phyloP scores from a whole-genome alignment of 352 stramenopile genomes.

The Phytophthora cryptogea region DNA sequence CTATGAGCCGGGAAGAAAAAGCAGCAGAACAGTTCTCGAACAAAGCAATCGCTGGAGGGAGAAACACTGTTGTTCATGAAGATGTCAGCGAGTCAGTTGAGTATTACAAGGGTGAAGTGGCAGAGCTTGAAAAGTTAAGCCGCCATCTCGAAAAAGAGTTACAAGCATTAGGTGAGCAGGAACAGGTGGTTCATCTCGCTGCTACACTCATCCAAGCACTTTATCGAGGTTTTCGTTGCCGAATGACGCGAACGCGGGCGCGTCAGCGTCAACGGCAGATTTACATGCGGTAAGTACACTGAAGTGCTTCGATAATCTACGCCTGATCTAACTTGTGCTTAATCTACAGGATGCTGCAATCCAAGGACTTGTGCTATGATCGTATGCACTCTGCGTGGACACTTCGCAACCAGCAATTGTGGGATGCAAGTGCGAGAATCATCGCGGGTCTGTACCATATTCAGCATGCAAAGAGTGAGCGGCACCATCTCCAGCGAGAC shows the following conservation, averaged over 20 bases:
- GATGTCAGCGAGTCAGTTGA: slow-evolving; percentile 37
- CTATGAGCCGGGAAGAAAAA: slow-evolving; percentile 20
- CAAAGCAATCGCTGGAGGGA: slow-evolving; percentile 31
- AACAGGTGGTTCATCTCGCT: slow-evolving; percentile 34
- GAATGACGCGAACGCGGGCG: slow-evolving; percentile 14
- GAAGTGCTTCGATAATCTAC: not conserved
- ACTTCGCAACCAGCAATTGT: slow-evolving; percentile 22
- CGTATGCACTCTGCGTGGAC: slow-evolving; percentile 43
- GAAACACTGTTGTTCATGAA: slow-evolving; percentile 38
- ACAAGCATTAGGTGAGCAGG: slow-evolving; percentile 15
- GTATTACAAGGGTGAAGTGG: slow-evolving; percentile 38
- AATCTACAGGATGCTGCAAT: slow-evolving; percentile 31
- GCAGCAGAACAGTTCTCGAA: slow-evolving; percentile 10
- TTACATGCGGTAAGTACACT: slow-evolving; percentile 11
- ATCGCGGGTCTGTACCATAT: slow-evolving; percentile 44
- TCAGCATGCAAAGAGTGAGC: slow-evolving; percentile 30
- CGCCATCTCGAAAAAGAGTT: slow-evolving; percentile 15
- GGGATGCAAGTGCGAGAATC: slow-evolving; percentile 21
- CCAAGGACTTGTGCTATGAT: slow-evolving; percentile 43
- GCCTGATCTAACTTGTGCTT: not conserved
- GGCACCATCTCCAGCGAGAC: slow-evolving; percentile 23
- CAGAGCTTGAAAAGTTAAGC: slow-evolving; percentile 19
- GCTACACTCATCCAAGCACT: slow-evolving; percentile 39
- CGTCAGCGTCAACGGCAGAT: slow-evolving; percentile 10
- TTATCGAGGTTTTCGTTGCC: slow-evolving; percentile 25